Conservation (phyloP, 768 basidiomycete genomes). For the Fibroporia radiculosa region DNA sequence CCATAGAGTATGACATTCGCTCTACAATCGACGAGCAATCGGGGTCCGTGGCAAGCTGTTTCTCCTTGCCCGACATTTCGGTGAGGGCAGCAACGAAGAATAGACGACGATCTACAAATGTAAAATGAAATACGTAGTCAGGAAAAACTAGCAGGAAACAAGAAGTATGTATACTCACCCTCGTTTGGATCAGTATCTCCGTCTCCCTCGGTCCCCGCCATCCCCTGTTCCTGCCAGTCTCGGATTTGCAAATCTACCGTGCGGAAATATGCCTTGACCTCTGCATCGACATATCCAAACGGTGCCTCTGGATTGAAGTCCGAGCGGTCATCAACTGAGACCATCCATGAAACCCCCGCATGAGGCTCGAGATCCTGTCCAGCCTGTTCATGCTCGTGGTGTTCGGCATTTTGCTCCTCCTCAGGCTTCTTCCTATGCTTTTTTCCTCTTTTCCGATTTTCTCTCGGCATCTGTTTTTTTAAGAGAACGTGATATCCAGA, state of each 20-base stretch:
- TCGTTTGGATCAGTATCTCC: constrained; percentile 61
- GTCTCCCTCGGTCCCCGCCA: constrained; percentile 31
- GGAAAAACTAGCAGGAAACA: not conserved
- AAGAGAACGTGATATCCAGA: not conserved
- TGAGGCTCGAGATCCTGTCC: constrained; percentile 10
- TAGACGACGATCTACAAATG: constrained; percentile 12
- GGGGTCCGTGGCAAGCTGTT: constrained; percentile 85
- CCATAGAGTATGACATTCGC: constrained; percentile 87
- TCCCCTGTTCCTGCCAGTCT: constrained; percentile 67
- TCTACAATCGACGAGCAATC: constrained; percentile 90
- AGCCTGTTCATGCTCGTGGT: constrained; percentile 14
- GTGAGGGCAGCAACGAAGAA: constrained; percentile 49
- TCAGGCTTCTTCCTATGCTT: constrained; percentile 52
- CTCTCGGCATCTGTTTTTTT: constrained; percentile 55
- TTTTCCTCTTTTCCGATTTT: constrained; percentile 70
- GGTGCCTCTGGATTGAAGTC: constrained; percentile 61
- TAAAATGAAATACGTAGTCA: not conserved
- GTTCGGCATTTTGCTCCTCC: constrained; percentile 17
- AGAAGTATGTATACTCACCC: constrained; percentile 33
- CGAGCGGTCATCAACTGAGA: constrained; percentile 29
- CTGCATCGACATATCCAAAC: constrained; percentile 84
- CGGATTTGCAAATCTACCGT: constrained; percentile 83
- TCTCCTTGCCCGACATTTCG: constrained; percentile 85
- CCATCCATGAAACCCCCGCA: constrained; percentile 67
- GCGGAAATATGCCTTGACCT: constrained; percentile 89